Evolutionary conservation across 1,284 basidiomycete species (phyloP).

Genomic region (Apiotrichum sp.): DNA sequence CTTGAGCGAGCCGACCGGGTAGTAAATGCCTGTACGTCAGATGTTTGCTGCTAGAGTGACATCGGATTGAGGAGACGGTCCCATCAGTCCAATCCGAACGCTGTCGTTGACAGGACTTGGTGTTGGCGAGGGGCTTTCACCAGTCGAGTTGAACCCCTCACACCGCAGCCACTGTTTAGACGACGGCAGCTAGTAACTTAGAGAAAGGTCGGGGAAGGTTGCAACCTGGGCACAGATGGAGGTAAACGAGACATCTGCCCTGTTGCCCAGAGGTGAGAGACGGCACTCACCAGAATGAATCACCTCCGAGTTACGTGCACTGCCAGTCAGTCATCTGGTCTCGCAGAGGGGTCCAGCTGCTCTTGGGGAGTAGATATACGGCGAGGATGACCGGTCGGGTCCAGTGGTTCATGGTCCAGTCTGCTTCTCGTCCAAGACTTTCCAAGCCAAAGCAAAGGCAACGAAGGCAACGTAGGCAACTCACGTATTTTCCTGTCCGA

Average conservation of each 20-base stretch:
- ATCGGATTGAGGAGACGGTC: no score
- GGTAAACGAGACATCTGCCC: no score
- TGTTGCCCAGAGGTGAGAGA: neutral
- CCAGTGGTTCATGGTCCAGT: neutral
- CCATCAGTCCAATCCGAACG: no score
- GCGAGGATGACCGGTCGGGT: neutral
- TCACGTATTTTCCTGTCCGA: conserved; percentile 77
- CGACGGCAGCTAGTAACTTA: neutral
- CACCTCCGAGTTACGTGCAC: conserved; percentile 92
- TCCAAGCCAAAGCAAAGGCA: no score
- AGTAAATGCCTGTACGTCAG: conserved; percentile 44
- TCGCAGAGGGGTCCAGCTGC: neutral
- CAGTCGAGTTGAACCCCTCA: no score
- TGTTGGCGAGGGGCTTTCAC: neutral
- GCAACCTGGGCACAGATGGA: neutral
- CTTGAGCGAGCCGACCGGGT: conserved; percentile 79
- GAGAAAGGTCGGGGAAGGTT: no score
- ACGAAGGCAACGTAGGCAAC: conserved; percentile 8
- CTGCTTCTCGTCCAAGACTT: neutral
- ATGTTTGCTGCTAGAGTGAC: neutral
- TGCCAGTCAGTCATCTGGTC: conserved; percentile 36
- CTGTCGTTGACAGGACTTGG: neutral
- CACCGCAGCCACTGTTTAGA: no score
- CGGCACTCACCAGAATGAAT: conserved; percentile 69
- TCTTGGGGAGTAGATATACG: no score